phyloP scores from a whole-genome alignment of 371 early-diverging fungal genomes.

The Rhizopus stolonifer region DNA sequence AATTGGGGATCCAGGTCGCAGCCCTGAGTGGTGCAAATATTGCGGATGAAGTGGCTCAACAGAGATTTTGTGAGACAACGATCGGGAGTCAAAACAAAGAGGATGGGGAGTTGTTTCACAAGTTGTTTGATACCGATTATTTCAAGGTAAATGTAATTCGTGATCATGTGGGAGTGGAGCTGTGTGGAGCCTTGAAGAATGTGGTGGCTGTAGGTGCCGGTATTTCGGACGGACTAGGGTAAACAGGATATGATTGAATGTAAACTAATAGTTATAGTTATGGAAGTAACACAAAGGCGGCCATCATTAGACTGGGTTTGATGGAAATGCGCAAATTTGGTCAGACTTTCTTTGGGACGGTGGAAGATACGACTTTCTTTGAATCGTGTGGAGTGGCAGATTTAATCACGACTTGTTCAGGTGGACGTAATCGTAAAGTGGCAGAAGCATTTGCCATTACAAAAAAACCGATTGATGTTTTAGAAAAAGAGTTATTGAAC shows the following conservation, averaged over 20 bases:
- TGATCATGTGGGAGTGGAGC: constrained; percentile 93
- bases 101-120: constrained; percentile 78
- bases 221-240: constrained; percentile 80
- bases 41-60: constrained; percentile 96
- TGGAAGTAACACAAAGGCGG: constrained; percentile 97
- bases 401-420: constrained; percentile 94
- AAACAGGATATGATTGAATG: constrained; percentile 15
- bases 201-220: constrained; percentile 98
- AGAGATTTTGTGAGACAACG: constrained; percentile 95
- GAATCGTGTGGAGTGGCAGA: constrained; percentile 97
- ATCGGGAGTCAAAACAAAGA: constrained; percentile 74
- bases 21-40: constrained; percentile 99
- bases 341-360: constrained; percentile 75
- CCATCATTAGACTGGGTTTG: constrained; percentile 96
- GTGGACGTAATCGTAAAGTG: constrained; percentile 95
- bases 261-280: constrained; percentile 50
- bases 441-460: constrained; percentile 90
- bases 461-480: constrained; percentile 85
- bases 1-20: constrained; percentile 74
- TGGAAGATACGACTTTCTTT: constrained; percentile 89
- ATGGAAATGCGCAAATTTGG: constrained; percentile 96
- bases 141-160: constrained; percentile 84
- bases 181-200: constrained; percentile 99
- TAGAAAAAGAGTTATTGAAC: constrained; percentile 90
- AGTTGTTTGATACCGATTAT: constrained; percentile 86